phyloP scores from a whole-genome alignment of 2,329 filamentous ascomycete species.

The Celoporthe dispersa region DNA sequence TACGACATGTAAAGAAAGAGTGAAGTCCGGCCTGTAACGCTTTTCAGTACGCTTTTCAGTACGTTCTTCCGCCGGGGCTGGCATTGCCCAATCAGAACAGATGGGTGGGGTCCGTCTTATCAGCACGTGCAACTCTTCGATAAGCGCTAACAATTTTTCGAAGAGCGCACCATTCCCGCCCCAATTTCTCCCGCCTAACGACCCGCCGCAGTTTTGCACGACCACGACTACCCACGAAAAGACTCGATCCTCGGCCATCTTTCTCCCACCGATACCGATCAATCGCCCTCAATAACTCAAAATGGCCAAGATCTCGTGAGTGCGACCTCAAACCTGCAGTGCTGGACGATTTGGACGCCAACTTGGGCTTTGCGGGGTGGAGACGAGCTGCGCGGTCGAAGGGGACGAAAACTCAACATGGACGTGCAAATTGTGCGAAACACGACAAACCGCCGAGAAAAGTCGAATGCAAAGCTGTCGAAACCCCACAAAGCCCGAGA shows the following conservation, averaged over 20 bases:
- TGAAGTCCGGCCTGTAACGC: not conserved
- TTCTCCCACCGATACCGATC: slow-evolving; percentile 26
- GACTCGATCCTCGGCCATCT: slow-evolving; percentile 28
- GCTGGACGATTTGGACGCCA: slow-evolving; percentile 13
- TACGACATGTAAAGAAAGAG: not conserved
- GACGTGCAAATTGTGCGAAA: slow-evolving; percentile 13
- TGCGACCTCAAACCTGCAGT: slow-evolving; percentile 1
- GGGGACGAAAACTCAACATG: slow-evolving; percentile 3
- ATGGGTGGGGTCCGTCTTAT: slow-evolving; percentile 7
- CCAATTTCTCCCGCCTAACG: slow-evolving; percentile 27
- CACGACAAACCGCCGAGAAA: not conserved
- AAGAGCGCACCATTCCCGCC: slow-evolving; percentile 27
- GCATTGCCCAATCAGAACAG: not conserved
- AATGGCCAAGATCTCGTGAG: slow-evolving; percentile 33
- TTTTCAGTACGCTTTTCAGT: not conserved
- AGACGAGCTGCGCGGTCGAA: not conserved
- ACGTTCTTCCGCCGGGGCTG: not conserved
- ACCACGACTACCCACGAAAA: slow-evolving; percentile 26
- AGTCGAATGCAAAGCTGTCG: not conserved
- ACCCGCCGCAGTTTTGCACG: slow-evolving; percentile 20
- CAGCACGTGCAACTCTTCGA: slow-evolving; percentile 6
- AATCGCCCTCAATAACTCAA: slow-evolving; percentile 27
- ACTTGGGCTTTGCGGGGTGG: slow-evolving; percentile 26
- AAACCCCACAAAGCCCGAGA: slow-evolving; percentile 20
- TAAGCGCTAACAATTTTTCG: slow-evolving; percentile 16